Base-by-base conservation (phyloP, 768 basidiomycete species). In the Pleurotus ostreatus region DNA sequence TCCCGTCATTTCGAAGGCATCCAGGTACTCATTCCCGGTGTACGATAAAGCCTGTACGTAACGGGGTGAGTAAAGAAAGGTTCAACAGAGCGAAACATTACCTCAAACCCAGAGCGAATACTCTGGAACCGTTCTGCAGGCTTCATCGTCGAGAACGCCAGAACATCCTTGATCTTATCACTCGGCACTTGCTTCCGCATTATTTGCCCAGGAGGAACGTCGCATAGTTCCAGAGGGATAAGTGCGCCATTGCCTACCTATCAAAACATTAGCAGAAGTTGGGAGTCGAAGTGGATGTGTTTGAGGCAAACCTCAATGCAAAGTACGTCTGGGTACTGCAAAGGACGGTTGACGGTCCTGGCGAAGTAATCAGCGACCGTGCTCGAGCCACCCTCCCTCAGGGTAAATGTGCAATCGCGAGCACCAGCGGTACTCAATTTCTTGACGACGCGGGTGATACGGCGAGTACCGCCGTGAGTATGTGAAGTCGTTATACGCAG, bases 131-230 rank as follows among this genome's bases (percentile, higher is more conserved):
- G 79, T 0, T 85, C 82, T 0, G 61, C 55, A 0, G 89, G 89
- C 43, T 66, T 78, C 72, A 82, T 84, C 0, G 85, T 88, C 0
- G 89, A 78, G 58, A 92, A 91, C 0, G 76, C 75, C 0, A 90
- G 74, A 2, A 91, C 78, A 1, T 78, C 74, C 49, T 77, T 79
- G 0, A 84, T 84, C 62, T 84, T 84, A 44, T 89, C 85, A 0
- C 82, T 73, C 0, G 88, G 87, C 0, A 92, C 73, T 48, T 88
- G 83, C 60, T 86, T 88, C 41, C 82, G 77, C 77, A 88, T 83
- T 39, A 89, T 80, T 61, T 92, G 89, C 0, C 88, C 89, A 0
- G 74, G 65, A 0, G 78, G 74, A 2, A 92, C 84, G 0, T 64
- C 68, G 63, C 89, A 91, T 1, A 83, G 66, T 60, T 92, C 89